Evolutionary conservation across 768 basidiomycete genomes (phyloP), one percentile per base, ranked within the genome.

Genomic region (Rhizopogon vesiculosus): DNA sequence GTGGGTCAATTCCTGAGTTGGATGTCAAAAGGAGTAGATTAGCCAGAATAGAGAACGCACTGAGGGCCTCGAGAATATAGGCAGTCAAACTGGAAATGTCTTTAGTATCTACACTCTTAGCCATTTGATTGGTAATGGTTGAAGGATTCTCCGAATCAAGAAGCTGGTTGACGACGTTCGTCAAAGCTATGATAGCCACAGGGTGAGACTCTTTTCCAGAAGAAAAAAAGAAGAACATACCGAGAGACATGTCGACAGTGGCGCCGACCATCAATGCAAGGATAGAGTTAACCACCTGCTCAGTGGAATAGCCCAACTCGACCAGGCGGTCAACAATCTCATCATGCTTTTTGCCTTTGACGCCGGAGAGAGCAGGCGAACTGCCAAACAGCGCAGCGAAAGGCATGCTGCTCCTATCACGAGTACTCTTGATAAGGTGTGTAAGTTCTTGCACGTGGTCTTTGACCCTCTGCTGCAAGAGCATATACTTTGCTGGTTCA

Each of bases 251-350:
- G 68, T 91, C 89, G 10, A 85, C 84, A 8, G 82, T 80, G 8
- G 81, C 72, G 31, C 80, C 79, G 54, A 91, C 81, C 72, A 91
- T 74, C 28, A 92, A 69, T 18, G 89, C 89, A 41, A 93, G 68
- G 12, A 91, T 74, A 31, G 81, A 83, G 66, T 89, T 90, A 7
- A 85, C 79, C 7, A 88, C 71, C 51, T 84, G 76, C 55, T 90
- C 86, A 0, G 75, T 72, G 5, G 83, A 78, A 44, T 78, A 77
- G 2, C 82, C 82, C 19, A 84, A 69, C 18, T 76, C 81, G 28
- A 78, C 74, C 38, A 92, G 73, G 12, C 80, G 78, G 61, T 82
- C 79, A 60, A 83, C 70, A 46, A 89, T 66, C 50, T 79, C 79
- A 46, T 78, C 72, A 46, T 80, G 77, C 35, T 22, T 62, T 60